phyloP scores from a whole-genome alignment of 148 eudicot genomes.

The Amaranthus hypochondriacus region DNA sequence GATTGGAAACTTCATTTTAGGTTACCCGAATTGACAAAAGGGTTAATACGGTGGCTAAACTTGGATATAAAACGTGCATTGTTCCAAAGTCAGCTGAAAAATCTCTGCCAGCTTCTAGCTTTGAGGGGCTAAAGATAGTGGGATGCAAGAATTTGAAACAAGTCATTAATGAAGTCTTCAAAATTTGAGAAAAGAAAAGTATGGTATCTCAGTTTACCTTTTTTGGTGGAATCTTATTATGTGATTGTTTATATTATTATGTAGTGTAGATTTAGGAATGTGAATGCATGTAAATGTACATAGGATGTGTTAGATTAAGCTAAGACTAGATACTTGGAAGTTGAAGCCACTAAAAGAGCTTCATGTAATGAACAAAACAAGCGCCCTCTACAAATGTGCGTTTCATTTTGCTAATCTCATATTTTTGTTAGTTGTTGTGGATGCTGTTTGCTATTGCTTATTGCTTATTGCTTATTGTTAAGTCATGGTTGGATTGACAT shows the following conservation, averaged over 20 bases:
- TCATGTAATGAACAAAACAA: no score
- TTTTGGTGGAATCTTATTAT: not conserved
- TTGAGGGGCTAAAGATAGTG: constrained; percentile 43
- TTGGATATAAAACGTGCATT: constrained; percentile 76
- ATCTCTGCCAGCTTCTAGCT: constrained; percentile 37
- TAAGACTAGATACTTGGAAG: no score
- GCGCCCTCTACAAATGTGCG: no score
- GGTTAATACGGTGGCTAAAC: constrained; percentile 62
- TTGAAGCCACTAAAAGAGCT: no score
- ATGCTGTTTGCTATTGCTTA: no score
- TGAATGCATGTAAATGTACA: constrained; percentile 10
- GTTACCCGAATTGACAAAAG: constrained; percentile 89
- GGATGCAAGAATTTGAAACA: constrained; percentile 80
- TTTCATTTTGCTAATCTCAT: no score
- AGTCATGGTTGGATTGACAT: no score
- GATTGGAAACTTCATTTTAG: constrained; percentile 30
- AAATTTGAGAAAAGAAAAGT: not conserved
- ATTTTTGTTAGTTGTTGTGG: no score
- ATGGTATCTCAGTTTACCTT: not conserved
- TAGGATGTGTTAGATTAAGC: not conserved
- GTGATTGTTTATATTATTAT: not conserved
- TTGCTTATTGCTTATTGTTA: no score
- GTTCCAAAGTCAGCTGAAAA: constrained; percentile 55
- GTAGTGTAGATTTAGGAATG: not conserved
- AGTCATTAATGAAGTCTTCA: constrained; percentile 64